phyloP scores from a whole-genome alignment of 208 protist species.

The Strigomonas galati region DNA sequence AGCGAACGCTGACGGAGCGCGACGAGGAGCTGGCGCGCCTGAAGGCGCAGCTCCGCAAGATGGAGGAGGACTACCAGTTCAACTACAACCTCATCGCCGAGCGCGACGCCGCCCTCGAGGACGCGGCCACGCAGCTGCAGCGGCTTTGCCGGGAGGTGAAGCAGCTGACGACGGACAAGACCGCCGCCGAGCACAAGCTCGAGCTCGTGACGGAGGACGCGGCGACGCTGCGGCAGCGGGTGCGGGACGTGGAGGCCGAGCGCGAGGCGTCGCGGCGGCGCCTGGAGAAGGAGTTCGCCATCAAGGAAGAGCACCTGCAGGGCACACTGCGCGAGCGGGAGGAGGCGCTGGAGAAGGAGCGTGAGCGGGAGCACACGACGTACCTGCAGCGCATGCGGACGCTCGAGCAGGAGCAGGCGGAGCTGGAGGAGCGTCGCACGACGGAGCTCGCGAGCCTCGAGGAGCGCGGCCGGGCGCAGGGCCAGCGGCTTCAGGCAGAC shows the following conservation, averaged over 20 bases:
- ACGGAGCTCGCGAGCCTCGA: constrained; percentile 24
- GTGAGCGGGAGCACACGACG: constrained; percentile 53
- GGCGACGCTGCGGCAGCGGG: constrained; percentile 32
- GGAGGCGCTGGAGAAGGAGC: constrained; percentile 53
- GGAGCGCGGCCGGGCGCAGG: constrained; percentile 43
- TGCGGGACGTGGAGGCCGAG: constrained; percentile 60
- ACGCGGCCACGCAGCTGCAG: constrained; percentile 75
- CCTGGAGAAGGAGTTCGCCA: constrained; percentile 39
- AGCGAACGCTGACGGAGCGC: constrained; percentile 46
- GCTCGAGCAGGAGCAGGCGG: constrained; percentile 45
- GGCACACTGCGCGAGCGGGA: constrained; percentile 34
- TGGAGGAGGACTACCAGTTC: constrained; percentile 90
- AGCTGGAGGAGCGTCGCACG: constrained; percentile 29
- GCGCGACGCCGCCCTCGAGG: constrained; percentile 80
- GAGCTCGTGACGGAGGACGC: constrained; percentile 40
- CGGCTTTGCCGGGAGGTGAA: constrained; percentile 70
- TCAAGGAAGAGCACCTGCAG: constrained; percentile 53
- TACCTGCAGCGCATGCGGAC: constrained; percentile 42
- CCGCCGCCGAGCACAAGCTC: constrained; percentile 30
- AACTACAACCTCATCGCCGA: constrained; percentile 87
- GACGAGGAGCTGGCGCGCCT: constrained; percentile 67
- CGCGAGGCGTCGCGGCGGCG: constrained; percentile 38
- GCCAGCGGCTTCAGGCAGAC: constrained; percentile 45
- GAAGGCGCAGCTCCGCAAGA: constrained; percentile 49
- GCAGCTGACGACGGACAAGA: constrained; percentile 42